Percentiles rank a stretch among this genome's conserved stretches.
These are phyloP conservation scores for Aureobasidium musti DNA, from an alignment of 2,329 filamentous ascomycete species.

Conservation along the genomic window DNA sequence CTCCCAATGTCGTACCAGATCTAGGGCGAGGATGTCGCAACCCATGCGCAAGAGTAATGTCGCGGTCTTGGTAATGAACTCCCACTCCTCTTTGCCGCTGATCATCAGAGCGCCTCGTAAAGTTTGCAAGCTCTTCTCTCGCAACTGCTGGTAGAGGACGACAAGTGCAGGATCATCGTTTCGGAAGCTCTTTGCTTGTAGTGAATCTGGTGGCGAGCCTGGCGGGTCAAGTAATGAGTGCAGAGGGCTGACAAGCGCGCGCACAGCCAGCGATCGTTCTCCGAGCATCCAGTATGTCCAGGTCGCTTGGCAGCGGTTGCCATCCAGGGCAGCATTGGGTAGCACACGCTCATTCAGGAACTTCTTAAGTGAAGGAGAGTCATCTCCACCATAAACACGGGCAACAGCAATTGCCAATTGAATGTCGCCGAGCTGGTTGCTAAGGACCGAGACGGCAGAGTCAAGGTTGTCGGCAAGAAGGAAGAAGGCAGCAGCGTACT, in stretches of 20 bases:
- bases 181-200: slow-evolving; percentile 76
- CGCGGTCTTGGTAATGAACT: slow-evolving; percentile 84
- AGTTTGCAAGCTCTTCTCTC: slow-evolving; percentile 78
- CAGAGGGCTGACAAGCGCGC: slow-evolving; percentile 70
- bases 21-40: slow-evolving; percentile 84
- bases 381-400: slow-evolving; percentile 84
- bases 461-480: slow-evolving; percentile 80
- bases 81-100: slow-evolving; percentile 77
- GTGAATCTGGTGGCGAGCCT: slow-evolving; percentile 59
- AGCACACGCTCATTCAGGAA: slow-evolving; percentile 81
- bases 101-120: slow-evolving; percentile 82
- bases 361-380: slow-evolving; percentile 69
- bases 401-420: slow-evolving; percentile 88
- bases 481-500: slow-evolving; percentile 96
- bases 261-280: slow-evolving; percentile 78
- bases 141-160: slow-evolving; percentile 81
- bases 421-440: slow-evolving; percentile 83
- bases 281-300: slow-evolving; percentile 96
- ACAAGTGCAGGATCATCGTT: slow-evolving; percentile 90
- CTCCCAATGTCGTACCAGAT: slow-evolving; percentile 81
- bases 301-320: slow-evolving; percentile 89
- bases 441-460: slow-evolving; percentile 82
- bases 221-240: slow-evolving; percentile 71
- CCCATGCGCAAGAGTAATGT: slow-evolving; percentile 48
- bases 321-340: slow-evolving; percentile 72